These are phyloP conservation scores for Blyttiomyces sp. DNA, from an alignment of 371 early-diverging fungal species.

Conservation along the genomic window DNA sequence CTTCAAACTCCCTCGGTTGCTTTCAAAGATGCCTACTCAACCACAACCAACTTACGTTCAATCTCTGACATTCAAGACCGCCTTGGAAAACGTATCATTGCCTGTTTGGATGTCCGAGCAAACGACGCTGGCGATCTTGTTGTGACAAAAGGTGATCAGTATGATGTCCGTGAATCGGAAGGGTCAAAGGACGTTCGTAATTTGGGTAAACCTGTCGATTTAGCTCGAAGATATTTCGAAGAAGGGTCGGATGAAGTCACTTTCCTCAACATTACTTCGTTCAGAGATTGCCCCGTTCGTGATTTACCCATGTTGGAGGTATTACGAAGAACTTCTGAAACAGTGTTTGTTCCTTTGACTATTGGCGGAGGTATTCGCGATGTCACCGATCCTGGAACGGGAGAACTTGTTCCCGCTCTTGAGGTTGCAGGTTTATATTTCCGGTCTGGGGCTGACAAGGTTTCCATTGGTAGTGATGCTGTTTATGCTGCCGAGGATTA, in stretches of 20 bases:
- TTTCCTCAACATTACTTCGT: slow-evolving; percentile 96
- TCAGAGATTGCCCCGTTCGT: slow-evolving; percentile 83
- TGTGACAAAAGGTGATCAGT: slow-evolving; percentile 98
- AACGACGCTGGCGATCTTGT: slow-evolving; percentile 95
- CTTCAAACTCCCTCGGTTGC: slow-evolving; percentile 40
- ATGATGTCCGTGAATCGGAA: slow-evolving; percentile 86
- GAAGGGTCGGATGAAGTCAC: slow-evolving; percentile 97
- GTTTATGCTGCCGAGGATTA: slow-evolving; percentile 91
- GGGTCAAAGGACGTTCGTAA: slow-evolving; percentile 84
- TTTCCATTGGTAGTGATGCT: slow-evolving; percentile 97
- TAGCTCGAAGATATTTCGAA: slow-evolving; percentile 86
- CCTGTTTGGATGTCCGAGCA: slow-evolving; percentile 94
- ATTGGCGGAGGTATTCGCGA: slow-evolving; percentile 98
- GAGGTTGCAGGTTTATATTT: slow-evolving; percentile 96
- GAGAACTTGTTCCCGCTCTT: slow-evolving; percentile 71
- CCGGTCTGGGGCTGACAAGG: slow-evolving; percentile 97
- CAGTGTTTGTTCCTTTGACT: slow-evolving; percentile 95
- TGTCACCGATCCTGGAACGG: slow-evolving; percentile 63
- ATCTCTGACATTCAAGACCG: slow-evolving; percentile 40
- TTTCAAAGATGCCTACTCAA: slow-evolving; percentile 6
- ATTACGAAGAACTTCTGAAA: slow-evolving; percentile 76
- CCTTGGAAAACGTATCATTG: slow-evolving; percentile 89
- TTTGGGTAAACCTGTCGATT: slow-evolving; percentile 92
- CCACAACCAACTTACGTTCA: slow-evolving; percentile 27
- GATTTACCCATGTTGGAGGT: slow-evolving; percentile 96